Conservation (phyloP, 2,329 filamentous ascomycete species). For the Thielaviopsis cerberus region DNA sequence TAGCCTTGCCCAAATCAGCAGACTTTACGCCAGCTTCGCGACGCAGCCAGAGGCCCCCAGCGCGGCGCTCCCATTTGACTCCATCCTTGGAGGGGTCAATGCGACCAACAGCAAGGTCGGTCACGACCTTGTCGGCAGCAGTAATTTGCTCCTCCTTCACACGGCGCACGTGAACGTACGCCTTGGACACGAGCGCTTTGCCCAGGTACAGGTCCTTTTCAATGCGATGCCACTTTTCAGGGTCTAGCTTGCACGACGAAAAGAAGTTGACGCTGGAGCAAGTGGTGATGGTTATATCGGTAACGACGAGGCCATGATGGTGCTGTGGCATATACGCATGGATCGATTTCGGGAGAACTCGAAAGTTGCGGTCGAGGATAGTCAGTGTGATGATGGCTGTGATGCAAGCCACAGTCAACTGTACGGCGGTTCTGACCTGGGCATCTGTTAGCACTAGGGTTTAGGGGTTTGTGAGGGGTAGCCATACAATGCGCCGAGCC, state of each 20-base stretch:
- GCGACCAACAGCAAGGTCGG: constrained; percentile 59
- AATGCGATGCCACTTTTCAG: constrained; percentile 57
- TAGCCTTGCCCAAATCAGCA: constrained; percentile 52
- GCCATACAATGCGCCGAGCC: neutral
- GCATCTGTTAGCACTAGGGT: neutral
- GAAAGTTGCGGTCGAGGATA: constrained; percentile 74
- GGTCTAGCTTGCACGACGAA: constrained; percentile 56
- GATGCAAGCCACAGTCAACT: constrained; percentile 48
- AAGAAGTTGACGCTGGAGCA: constrained; percentile 61
- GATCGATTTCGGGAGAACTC: constrained; percentile 66
- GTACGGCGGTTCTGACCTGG: constrained; percentile 50
- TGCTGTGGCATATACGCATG: constrained; percentile 77
- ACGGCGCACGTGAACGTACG: constrained; percentile 64
- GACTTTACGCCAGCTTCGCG: constrained; percentile 52
- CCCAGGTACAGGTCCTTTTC: constrained; percentile 79
- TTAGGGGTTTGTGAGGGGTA: neutral
- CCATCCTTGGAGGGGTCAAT: constrained; percentile 39
- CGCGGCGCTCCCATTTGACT: constrained; percentile 56
- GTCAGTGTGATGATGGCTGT: constrained; percentile 55
- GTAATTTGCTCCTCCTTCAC: constrained; percentile 73
- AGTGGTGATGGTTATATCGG: constrained; percentile 60
- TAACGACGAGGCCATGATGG: constrained; percentile 67
- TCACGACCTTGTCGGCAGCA: constrained; percentile 55
- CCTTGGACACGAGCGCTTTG: constrained; percentile 52
- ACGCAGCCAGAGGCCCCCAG: constrained; percentile 67